These are phyloP conservation scores for Hebeloma cylindrosporum DNA, from an alignment of 768 basidiomycete species.

Conservation along the genomic window DNA sequence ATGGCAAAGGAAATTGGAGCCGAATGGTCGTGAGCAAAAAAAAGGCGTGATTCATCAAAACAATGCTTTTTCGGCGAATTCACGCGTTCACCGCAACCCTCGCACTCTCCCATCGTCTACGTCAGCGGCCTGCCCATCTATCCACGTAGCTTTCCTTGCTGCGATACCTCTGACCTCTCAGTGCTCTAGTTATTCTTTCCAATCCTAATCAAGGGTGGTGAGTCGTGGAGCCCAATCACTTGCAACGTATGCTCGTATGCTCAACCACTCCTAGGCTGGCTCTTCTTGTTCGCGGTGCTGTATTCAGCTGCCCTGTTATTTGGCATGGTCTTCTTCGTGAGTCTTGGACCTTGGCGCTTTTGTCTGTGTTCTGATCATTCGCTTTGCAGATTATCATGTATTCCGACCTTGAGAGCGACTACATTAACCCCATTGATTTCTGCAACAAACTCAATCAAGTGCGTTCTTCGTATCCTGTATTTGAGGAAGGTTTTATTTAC, in stretches of 20 bases:
- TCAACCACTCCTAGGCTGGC: slow-evolving; percentile 67
- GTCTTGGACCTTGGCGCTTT: slow-evolving; percentile 31
- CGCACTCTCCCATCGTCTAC: slow-evolving; percentile 4
- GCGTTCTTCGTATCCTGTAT: slow-evolving; percentile 17
- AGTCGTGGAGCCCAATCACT: slow-evolving; percentile 4
- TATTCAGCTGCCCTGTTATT: slow-evolving; percentile 92
- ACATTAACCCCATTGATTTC: slow-evolving; percentile 99
- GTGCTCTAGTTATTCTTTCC: too few relatives aligned
- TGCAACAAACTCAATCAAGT: slow-evolving; percentile 99
- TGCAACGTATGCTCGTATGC: slow-evolving; percentile 12
- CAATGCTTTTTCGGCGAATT: slow-evolving; percentile 17
- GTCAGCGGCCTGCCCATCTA: neutral
- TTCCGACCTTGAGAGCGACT: slow-evolving; percentile 98
- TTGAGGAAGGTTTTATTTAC: neutral
- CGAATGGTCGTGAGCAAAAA: slow-evolving; percentile 2
- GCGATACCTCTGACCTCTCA: too few relatives aligned
- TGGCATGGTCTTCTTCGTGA: slow-evolving; percentile 98
- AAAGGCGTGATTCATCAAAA: slow-evolving; percentile 14
- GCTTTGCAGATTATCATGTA: slow-evolving; percentile 93
- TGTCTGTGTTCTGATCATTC: neutral
- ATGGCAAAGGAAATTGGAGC: neutral
- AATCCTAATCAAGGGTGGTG: slow-evolving; percentile 20
- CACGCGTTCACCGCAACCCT: slow-evolving; percentile 24
- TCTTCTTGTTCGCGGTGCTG: slow-evolving; percentile 94
- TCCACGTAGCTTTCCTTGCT: neutral